Evolutionary conservation across 2,329 filamentous ascomycete genomes (phyloP), one percentile per base, ranked within the genome.

Genomic region (Berkeleyomyces rouxiae): DNA sequence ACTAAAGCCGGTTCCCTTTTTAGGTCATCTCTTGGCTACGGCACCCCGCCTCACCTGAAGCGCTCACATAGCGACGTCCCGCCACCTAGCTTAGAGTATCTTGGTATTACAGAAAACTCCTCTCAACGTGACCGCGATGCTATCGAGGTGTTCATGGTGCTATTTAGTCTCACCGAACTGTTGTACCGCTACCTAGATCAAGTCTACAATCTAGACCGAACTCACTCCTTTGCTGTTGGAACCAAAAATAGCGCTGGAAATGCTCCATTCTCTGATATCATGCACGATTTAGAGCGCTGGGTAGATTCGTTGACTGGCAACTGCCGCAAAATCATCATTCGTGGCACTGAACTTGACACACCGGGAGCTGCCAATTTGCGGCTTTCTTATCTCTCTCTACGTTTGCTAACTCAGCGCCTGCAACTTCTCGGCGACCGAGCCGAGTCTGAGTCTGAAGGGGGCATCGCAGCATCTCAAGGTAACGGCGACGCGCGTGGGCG

Each of bases 1-100:
- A 13, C 49, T 53, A 53, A 53, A 13, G 36, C 10, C 42, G 9
- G 13, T 11, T 7, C 4, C 46, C 23, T 58, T 6, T 46, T 11
- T 42, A 80, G 78, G 78, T 74, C 73, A 7, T 80, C 78, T 59
- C 70, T 81, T 4, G 77, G 78, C 0, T 77, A 81, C 59, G 79
- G 79, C 1, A 81, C 79, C 2, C 79, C 79, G 1, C 74, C 77
- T 2, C 76, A 76, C 36, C 75, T 82, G 9, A 71, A 73, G 9
- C 70, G 70, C 13, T 67, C 70, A 0, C 76, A 79, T 55, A 74
- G 78, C 47, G 78, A 82, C 63, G 78, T 81, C 0, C 77, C 77
- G 0, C 66, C 71, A 1, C 78, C 77, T 3, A 70, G 68, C 0
- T 11, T 72, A 0, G 70, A 74, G n/a, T 71, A 73, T 61, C 66